These are phyloP conservation scores for Populus tomentosa DNA, from an alignment of 441 rosid genomes.

Conservation along the genomic window DNA sequence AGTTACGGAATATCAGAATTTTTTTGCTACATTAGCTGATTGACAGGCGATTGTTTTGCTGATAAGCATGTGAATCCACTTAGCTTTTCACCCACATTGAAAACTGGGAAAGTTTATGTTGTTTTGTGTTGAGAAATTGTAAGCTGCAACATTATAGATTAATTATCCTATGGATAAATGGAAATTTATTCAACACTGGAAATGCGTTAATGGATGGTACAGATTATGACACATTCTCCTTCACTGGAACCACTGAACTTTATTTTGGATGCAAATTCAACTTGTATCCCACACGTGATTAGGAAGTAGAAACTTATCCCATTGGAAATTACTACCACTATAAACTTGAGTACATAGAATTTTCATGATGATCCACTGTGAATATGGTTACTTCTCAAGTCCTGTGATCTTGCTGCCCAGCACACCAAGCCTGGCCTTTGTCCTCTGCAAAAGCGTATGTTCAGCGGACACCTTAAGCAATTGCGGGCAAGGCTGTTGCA, in stretches of 20 bases:
- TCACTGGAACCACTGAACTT: background rate
- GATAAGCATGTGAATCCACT: background rate
- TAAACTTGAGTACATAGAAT: background rate
- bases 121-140: background rate
- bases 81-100: background rate
- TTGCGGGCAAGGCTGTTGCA: conserved; percentile 53
- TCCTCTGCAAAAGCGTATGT: conserved; percentile 37
- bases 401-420: conserved; percentile 3
- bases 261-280: background rate
- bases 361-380: background rate
- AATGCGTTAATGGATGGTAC: background rate
- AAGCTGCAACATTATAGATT: background rate
- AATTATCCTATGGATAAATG: background rate
- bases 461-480: conserved; percentile 36
- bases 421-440: conserved; percentile 44
- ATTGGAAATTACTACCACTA: background rate
- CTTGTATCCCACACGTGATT: background rate
- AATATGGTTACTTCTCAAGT: background rate
- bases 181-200: background rate
- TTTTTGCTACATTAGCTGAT: background rate
- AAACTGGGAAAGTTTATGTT: background rate
- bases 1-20: conserved; percentile 17
- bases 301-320: background rate
- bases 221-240: background rate
- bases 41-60: background rate